phyloP scores from a whole-genome alignment of 306 rosid genomes.

The Phaseolus lunatus region DNA sequence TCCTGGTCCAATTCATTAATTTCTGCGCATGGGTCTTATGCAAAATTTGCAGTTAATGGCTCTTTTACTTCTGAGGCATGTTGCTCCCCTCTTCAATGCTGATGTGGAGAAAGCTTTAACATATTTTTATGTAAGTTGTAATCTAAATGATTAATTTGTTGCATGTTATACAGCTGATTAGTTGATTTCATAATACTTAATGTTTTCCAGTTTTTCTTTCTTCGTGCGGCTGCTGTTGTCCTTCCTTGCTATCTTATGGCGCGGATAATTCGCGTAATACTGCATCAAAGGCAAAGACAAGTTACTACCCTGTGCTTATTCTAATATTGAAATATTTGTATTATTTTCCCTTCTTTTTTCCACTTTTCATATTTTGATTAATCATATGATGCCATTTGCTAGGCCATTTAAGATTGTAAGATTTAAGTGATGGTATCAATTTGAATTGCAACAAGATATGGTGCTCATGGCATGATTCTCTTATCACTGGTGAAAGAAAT shows the following conservation, averaged over 20 bases:
- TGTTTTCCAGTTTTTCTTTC: slow-evolving; percentile 61
- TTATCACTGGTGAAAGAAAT: slow-evolving; percentile 4
- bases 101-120: slow-evolving; percentile 51
- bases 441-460: not conserved
- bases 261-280: slow-evolving; percentile 66
- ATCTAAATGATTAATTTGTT: not conserved
- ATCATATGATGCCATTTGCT: slow-evolving; percentile 27
- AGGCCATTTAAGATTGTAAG: slow-evolving; percentile 5
- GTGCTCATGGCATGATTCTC: slow-evolving; percentile 1
- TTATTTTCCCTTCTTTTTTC: not conserved
- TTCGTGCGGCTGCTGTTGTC: slow-evolving; percentile 69
- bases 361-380: slow-evolving; percentile 25
- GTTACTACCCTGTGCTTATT: slow-evolving; percentile 51
- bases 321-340: slow-evolving; percentile 9
- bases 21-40: not conserved
- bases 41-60: slow-evolving; percentile 61
- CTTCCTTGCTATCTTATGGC: slow-evolving; percentile 69
- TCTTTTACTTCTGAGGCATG: slow-evolving; percentile 66
- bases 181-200: slow-evolving; percentile 1
- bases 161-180: slow-evolving; percentile 3
- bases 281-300: slow-evolving; percentile 69
- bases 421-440: not conserved
- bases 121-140: slow-evolving; percentile 62
- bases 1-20: not conserved
- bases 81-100: slow-evolving; percentile 53